Evolutionary conservation across 192 early-diverging fungal species (phyloP).

Genomic region (Podochytrium sp.): DNA sequence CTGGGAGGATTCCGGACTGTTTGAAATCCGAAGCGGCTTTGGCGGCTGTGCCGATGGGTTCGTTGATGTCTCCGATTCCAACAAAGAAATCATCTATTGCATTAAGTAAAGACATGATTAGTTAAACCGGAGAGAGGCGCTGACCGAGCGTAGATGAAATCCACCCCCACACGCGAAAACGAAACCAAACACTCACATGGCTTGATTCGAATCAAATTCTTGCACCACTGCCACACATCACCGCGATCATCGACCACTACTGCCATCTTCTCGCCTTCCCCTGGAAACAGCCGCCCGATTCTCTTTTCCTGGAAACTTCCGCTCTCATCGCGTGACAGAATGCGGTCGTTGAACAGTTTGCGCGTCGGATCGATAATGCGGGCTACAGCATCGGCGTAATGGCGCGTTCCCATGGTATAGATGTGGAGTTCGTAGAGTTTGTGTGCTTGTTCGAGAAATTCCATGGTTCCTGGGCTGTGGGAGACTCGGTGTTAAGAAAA

Average conservation of each 20-base stretch:
- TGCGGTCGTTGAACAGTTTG: conserved; percentile 81
- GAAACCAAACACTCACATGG: too few species aligned
- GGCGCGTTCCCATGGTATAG: conserved; percentile 97
- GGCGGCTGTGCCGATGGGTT: background rate
- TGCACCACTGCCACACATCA: conserved; percentile 92
- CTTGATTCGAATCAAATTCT: conserved; percentile 84
- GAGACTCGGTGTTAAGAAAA: too few species aligned
- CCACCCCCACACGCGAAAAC: too few species aligned
- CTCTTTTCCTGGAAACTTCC: conserved; percentile 82
- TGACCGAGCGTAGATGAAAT: too few species aligned
- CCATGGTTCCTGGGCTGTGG: too few species aligned
- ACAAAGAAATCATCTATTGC: conserved; percentile 95
- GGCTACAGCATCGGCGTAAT: conserved; percentile 89
- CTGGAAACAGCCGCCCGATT: conserved; percentile 87
- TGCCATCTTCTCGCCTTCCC: conserved; percentile 90
- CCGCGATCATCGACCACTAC: conserved; percentile 93
- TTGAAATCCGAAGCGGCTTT: too few species aligned
- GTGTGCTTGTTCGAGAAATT: conserved; percentile 57
- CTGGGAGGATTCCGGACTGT: background rate
- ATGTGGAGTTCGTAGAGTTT: conserved; percentile 93
- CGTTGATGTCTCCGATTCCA: conserved; percentile 96
- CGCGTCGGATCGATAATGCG: conserved; percentile 83
- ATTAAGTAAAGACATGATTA: too few species aligned
- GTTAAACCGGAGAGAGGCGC: too few species aligned
- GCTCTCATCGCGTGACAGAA: conserved; percentile 92